phyloP scores from a whole-genome alignment of 139 green algal genomes.

The Chlorella sp. region DNA sequence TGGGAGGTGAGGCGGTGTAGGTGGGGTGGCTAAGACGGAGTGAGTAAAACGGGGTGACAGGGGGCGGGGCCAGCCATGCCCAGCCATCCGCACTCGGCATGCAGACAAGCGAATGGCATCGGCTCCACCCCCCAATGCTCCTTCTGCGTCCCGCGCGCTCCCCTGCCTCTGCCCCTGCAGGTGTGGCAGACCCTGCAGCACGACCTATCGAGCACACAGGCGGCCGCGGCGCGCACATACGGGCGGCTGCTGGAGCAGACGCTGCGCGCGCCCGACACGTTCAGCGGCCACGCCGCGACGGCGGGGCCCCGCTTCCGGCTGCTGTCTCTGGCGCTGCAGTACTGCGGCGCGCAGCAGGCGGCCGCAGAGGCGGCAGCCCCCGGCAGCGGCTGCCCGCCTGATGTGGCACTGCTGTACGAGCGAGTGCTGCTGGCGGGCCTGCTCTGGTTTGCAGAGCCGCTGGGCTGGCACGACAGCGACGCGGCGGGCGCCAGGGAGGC shows the following conservation, averaged over 20 bases:
- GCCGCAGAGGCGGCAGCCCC: background rate
- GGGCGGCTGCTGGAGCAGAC: constrained; percentile 50
- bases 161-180: background rate
- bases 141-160: background rate
- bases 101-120: too few relatives aligned
- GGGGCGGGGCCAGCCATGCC: background rate
- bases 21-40: background rate
- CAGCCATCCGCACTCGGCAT: too few relatives aligned
- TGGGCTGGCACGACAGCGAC: constrained; percentile 39
- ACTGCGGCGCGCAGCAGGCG: constrained; percentile 3
- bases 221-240: background rate
- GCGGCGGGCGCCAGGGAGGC: constrained; percentile 25
- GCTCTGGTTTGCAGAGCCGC: constrained; percentile 31
- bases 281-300: constrained; percentile 67
- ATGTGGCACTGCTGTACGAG: constrained; percentile 30
- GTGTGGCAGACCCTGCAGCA: background rate
- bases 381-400: background rate
- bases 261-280: constrained; percentile 29
- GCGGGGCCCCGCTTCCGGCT: constrained; percentile 60
- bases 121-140: too few relatives aligned
- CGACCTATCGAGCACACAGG: constrained; percentile 3
- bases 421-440: constrained; percentile 38
- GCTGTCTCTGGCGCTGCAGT: constrained; percentile 51
- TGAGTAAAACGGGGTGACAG: background rate
- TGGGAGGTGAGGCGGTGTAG: constrained; percentile 29